Base-by-base conservation (phyloP, 2,329 filamentous ascomycete species). In the Xylaria sp. region DNA sequence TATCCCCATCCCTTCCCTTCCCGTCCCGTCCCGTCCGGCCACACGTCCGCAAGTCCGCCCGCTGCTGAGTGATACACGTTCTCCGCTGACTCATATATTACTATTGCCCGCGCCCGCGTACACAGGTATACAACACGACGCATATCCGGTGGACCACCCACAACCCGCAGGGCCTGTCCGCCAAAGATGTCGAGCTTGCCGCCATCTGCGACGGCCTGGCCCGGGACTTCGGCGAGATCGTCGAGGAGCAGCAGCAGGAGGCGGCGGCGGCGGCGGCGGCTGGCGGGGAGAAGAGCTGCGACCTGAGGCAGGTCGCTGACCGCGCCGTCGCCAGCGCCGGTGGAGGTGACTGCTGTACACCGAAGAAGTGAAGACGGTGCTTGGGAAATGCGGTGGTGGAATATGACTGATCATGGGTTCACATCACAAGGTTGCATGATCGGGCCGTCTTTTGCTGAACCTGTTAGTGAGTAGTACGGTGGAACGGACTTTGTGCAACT, bases 111-210 rank as follows among this genome's bases (percentile, higher is more conserved):
- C 17, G 37, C 50, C 40, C n/a, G n/a, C n/a, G n/a, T n/a, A n/a
- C n/a, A 39, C 44, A 88, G 85, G 80, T 89, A 7, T 91, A 87
- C 72, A 90, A 89, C 67, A 86, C 81, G 5, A 83, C 84, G 0
- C 85, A 85, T 62, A 83, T 91, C 57, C 82, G 86, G 44, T 91
- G 88, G 88, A 90, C 87, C 7, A 91, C 88, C 1, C 88, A 91
- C 67, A 80, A 74, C 53, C 87, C 87, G 0, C 72, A 75, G 7
- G 88, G 88, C 1, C 72, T 91, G n/a, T 87, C 85, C 0, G 71
- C 72, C 18, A 84, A 84, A 65, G 88, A 91, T 66, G 71, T 88
- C 22, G 64, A 76, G 37, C 79, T 91, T 70, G 88, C 88, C 0
- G 65, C 69, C 4, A 75, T 83, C 56, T 90, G 87, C 64, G 88